phyloP scores from a whole-genome alignment of 202 grass and related monocot species.

The Zizania palustris region DNA sequence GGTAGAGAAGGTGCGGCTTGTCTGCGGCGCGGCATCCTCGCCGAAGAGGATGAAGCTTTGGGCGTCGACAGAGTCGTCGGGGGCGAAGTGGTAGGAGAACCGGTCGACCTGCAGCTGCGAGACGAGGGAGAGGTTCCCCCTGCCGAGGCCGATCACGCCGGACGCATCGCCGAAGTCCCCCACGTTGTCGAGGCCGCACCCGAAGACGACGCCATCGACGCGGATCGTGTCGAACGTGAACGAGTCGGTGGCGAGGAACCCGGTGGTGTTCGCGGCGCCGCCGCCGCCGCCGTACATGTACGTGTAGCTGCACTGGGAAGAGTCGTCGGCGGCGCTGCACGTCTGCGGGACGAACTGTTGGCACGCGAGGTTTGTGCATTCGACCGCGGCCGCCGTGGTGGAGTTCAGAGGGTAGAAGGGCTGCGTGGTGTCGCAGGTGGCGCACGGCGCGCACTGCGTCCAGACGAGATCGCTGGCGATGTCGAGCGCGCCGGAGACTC shows the following conservation, averaged over 20 bases:
- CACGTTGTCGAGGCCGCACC: neutral
- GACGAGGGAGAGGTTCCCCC: neutral
- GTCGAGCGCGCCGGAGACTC: neutral
- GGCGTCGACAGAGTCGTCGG: neutral
- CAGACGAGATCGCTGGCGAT: neutral
- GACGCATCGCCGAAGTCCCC: neutral
- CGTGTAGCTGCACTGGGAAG: neutral
- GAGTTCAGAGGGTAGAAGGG: neutral
- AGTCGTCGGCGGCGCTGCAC: neutral
- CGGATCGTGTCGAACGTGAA: neutral
- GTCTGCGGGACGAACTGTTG: neutral
- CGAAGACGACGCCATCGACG: neutral
- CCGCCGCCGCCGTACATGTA: neutral
- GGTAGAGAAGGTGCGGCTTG: neutral
- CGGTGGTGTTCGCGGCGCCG: neutral
- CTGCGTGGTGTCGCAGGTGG: neutral
- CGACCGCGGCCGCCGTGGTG: neutral
- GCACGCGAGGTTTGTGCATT: neutral
- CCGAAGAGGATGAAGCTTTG: constrained; percentile 5
- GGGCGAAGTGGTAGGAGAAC: neutral
- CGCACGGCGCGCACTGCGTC: neutral
- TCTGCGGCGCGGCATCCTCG: neutral
- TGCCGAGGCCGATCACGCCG: neutral
- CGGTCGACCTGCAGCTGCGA: neutral
- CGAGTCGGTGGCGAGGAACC: neutral